Evolutionary conservation across 2,329 filamentous ascomycete genomes (phyloP), one percentile per base, ranked within the genome.

Genomic region (Exophiala sp.): DNA sequence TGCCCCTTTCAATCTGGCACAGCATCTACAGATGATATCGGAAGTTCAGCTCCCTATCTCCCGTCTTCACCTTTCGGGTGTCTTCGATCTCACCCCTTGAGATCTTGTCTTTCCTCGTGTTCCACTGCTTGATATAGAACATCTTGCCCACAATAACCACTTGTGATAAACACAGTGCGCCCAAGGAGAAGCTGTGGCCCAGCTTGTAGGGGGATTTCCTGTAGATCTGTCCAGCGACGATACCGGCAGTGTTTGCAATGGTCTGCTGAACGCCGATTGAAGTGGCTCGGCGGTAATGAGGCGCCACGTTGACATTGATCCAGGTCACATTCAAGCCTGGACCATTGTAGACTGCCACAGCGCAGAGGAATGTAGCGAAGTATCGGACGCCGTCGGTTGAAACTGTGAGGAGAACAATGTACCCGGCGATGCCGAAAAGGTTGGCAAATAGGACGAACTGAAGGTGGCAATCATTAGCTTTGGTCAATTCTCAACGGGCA

Each of bases 291-390:
- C 73, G 68, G 60, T 75, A 74, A 32, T 77, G 72, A 1, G 70
- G 70, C 2, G 72, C 70, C 1, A 70, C 63, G 27, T 74, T 76
- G 37, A 73, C 72, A 14, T 71, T 73, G 4, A 76, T 59, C 73
- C 74, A 77, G 21, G 71, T 71, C 1, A 69, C 53, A 50, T 70
- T 74, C 29, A 70, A 60, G 1, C 77, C 77, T 0, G 73, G 68
- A 1, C 70, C 70, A 6, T 67, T 71, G 50, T 77, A 78, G 1
- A 74, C 69, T 1, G 72, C 70, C 5, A 74, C 64, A 1, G 71
- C 73, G 40, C 69, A 71, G 10, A 78, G 62, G 59, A 73, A 78
- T 1, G 71, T 73, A 2, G 69, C 73, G 48, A 77, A 74, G 62
- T 73, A 78, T 47, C 72, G 68, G 40, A 76, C 70, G 0, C 72